Evolutionary conservation across 169 alveolate genomes (phyloP).

Genomic region (Plasmodium falciparum): DNA sequence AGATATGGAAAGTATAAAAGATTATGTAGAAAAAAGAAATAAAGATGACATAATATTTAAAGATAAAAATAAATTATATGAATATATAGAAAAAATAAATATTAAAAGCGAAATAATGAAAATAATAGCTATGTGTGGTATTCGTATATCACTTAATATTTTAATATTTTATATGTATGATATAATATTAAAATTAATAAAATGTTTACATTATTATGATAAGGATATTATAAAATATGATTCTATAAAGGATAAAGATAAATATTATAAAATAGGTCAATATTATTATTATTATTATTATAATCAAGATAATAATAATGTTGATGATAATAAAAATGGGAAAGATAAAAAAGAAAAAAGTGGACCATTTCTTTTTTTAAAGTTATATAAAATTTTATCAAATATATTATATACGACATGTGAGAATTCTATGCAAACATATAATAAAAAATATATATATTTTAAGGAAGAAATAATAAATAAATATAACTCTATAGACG

Average conservation of each 20-base stretch:
- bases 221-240: slow-evolving; percentile 31
- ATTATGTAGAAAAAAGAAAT: slow-evolving; percentile 13
- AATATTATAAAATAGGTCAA: slow-evolving; percentile 4
- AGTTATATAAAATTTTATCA: slow-evolving; percentile 7
- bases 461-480: slow-evolving; percentile 14
- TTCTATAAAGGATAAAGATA: slow-evolving; percentile 13
- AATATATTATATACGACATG: slow-evolving; percentile 24
- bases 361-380: neutral
- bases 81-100: neutral
- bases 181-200: neutral
- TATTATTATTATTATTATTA: slow-evolving; percentile 31
- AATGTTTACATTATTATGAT: neutral
- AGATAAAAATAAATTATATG: neutral
- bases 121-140: slow-evolving; percentile 31
- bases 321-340: too few species aligned
- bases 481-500: slow-evolving; percentile 17
- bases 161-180: slow-evolving; percentile 8
- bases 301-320: neutral
- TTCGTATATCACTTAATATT: slow-evolving; percentile 12
- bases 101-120: slow-evolving; percentile 19
- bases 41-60: neutral
- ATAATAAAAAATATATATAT: neutral
- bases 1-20: slow-evolving; percentile 4
- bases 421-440: slow-evolving; percentile 13
- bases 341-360: slow-evolving; percentile 7